phyloP scores from a whole-genome alignment of 345 rosid genomes.

The Combretum micranthum region DNA sequence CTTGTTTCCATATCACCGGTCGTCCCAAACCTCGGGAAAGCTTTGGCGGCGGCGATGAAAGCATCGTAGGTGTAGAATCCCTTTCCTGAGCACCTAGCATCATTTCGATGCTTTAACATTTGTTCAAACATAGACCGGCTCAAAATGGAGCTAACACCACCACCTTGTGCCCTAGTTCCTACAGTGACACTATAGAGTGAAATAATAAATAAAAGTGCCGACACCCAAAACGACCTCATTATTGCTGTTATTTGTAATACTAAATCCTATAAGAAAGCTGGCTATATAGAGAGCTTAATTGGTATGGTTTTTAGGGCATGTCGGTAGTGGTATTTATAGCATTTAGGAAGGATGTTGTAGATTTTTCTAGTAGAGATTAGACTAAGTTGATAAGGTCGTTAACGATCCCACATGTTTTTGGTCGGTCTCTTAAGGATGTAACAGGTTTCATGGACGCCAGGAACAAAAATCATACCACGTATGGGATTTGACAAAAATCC shows the following conservation, averaged over 20 bases:
- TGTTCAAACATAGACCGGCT: slow-evolving; percentile 25
- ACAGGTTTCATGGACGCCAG: too few species aligned
- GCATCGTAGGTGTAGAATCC: slow-evolving; percentile 61
- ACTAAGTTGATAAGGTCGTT: too few species aligned
- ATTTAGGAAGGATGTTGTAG: too few species aligned
- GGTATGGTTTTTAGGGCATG: too few species aligned
- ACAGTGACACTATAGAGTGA: not conserved
- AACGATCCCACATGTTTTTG: too few species aligned
- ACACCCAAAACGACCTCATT: slow-evolving; percentile 6
- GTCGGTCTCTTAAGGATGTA: too few species aligned
- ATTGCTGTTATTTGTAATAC: not conserved
- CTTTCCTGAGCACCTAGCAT: slow-evolving; percentile 27
- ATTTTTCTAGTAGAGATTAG: too few species aligned
- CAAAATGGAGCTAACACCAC: slow-evolving; percentile 14
- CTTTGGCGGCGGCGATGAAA: slow-evolving; percentile 44
- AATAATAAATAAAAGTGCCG: not conserved
- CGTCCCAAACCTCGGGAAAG: slow-evolving; percentile 38
- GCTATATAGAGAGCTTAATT: too few species aligned
- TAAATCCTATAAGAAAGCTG: too few species aligned
- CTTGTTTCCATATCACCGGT: slow-evolving; percentile 32
- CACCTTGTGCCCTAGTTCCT: not conserved
- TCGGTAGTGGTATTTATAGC: too few species aligned
- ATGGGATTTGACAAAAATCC: too few species aligned
- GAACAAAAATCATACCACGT: too few species aligned
- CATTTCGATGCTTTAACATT: slow-evolving; percentile 47